These are phyloP conservation scores for Trichoderma aggressivum DNA, from an alignment of 2,329 filamentous ascomycete species.

Conservation along the genomic window DNA sequence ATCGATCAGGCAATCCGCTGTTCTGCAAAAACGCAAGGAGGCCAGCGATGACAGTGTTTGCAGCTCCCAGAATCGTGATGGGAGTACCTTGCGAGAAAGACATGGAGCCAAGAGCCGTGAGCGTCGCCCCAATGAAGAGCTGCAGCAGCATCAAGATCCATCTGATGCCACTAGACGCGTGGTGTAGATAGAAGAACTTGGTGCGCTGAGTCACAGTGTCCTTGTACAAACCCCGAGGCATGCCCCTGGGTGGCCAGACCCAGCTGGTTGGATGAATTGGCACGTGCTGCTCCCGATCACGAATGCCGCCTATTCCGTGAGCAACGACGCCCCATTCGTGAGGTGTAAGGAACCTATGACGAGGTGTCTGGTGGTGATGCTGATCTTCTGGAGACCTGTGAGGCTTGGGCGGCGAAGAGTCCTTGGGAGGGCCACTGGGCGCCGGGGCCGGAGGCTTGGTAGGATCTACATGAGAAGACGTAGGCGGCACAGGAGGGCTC, in stretches of 20 bases:
- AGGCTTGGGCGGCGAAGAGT: not conserved
- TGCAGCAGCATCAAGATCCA: slow-evolving; percentile 49
- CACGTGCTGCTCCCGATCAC: slow-evolving; percentile 42
- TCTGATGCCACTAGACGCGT: slow-evolving; percentile 40
- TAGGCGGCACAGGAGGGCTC: not conserved
- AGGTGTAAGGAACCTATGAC: slow-evolving; percentile 41
- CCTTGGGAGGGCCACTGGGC: not conserved
- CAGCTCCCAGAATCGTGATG: slow-evolving; percentile 49
- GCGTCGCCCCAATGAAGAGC: slow-evolving; percentile 45
- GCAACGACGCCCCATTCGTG: slow-evolving; percentile 47
- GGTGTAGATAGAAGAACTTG: slow-evolving; percentile 44
- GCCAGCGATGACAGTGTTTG: slow-evolving; percentile 50
- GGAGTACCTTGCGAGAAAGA: slow-evolving; percentile 35
- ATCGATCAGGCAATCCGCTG: slow-evolving; percentile 51
- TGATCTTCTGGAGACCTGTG: slow-evolving; percentile 20
- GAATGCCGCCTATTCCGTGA: slow-evolving; percentile 45
- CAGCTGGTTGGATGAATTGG: slow-evolving; percentile 41
- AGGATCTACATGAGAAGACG: not conserved
- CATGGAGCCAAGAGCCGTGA: slow-evolving; percentile 50
- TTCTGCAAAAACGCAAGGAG: slow-evolving; percentile 52
- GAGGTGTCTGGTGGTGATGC: slow-evolving; percentile 22
- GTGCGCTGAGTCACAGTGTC: slow-evolving; percentile 45
- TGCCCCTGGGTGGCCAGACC: slow-evolving; percentile 46
- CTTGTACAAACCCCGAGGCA: slow-evolving; percentile 48
- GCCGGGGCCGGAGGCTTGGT: not conserved